Base-by-base conservation (phyloP, 1,284 basidiomycete genomes). In the Tilletia indica region DNA sequence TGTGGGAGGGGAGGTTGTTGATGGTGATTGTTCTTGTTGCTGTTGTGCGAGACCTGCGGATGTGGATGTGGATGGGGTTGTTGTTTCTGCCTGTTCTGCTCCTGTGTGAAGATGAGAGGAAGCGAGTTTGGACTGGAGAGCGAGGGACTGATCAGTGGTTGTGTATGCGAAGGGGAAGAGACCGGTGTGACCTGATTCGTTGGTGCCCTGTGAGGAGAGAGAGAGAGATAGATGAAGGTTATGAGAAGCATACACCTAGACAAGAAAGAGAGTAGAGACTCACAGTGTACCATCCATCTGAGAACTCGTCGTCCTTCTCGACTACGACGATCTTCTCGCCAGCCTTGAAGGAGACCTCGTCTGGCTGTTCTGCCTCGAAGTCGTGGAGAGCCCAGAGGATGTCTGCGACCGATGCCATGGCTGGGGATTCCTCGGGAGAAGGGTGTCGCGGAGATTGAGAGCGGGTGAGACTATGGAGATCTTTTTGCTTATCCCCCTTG, bases 281-380 rank as follows among this genome's bases (percentile, higher is more conserved):
- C 80, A 94, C 94, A 89, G 93, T 91, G 93, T 93, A 98, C 96
- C 96, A 99, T n/a, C 96, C 96, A 85, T 99, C 96, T 56, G 90
- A 90, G 83, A 94, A 99, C 72, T 90, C 87, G 76, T 99, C 96
- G 84, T 99, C 96, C 86, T 90, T 92, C 87, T 99, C 95, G 56
- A 97, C 77, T 58, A 99, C 90, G 80, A 92, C 89, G 80, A 99
- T 94, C 74, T 89, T 88, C 78, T 98, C 93, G 8, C 94, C 95
- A 2, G 91, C 90, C 72, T 87, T 88, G 85, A 99, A 97, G 3
- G 90, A 85, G 68, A 98, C 89, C 85, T 99, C 96, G 86, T 99
- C 96, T 68, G 93, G 91, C 84, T 97, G 90, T 86, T 99, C 94
- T 9, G 95, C 94, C 19, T 87, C 81, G 80, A 97, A 97, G 82